Conservation (phyloP, 1,284 basidiomycete genomes). For the Earliella scabrosa region DNA sequence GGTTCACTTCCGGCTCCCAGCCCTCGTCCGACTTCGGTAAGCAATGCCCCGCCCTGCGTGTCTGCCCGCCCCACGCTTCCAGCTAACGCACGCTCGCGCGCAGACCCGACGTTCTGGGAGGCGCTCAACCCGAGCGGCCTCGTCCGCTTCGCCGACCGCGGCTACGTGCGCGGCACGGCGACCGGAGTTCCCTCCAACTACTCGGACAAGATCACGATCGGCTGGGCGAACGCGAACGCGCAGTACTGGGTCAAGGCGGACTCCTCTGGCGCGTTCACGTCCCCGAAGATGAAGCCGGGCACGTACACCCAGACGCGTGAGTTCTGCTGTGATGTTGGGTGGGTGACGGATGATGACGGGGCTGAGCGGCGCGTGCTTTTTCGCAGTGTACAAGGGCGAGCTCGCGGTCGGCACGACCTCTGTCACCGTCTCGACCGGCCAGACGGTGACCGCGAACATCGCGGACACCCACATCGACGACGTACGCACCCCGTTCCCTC, state of each 20-base stretch:
- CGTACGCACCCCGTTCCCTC: constrained; percentile 2
- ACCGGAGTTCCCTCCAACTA: constrained; percentile 46
- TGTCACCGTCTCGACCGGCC: background rate
- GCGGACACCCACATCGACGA: constrained; percentile 1
- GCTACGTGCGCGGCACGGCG: constrained; percentile 47
- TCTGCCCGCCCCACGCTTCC: no score
- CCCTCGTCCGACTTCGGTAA: constrained; percentile 46
- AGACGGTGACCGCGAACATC: constrained; percentile 4
- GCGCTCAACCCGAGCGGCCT: constrained; percentile 48
- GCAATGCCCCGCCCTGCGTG: constrained; percentile 16
- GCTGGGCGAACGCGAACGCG: constrained; percentile 16
- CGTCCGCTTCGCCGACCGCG: constrained; percentile 47
- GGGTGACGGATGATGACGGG: background rate
- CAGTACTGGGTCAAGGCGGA: constrained; percentile 3
- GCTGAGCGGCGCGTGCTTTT: background rate
- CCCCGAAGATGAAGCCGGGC: constrained; percentile 52
- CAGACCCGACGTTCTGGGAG: constrained; percentile 41
- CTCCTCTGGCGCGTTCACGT: constrained; percentile 35
- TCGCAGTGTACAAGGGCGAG: constrained; percentile 2
- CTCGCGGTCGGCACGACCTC: constrained; percentile 6
- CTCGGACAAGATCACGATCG: constrained; percentile 40
- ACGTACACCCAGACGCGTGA: constrained; percentile 22
- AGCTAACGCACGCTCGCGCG: background rate
- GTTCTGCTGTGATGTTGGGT: no score
- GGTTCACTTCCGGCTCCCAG: constrained; percentile 45